Evolutionary conservation across 345 rosid genomes (phyloP), one percentile per base, ranked within the genome.

Genomic region (Dimocarpus longan): DNA sequence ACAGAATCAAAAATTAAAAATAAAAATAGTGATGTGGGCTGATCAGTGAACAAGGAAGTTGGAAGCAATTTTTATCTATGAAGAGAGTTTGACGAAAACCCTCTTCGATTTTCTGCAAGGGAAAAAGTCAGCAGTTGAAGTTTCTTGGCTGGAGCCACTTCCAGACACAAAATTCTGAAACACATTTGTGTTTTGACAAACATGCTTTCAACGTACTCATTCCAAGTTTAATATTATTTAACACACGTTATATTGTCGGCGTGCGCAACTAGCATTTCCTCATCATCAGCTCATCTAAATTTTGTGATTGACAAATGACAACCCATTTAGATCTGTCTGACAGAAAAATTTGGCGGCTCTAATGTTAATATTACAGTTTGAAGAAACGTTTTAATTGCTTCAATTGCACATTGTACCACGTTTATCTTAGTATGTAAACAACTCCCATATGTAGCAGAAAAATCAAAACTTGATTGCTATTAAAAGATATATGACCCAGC

Each of bases 211-310:
- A 6, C 28, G 2, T 6, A 44, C 54, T 62, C 37, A 42, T 59
- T 62, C 8, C 15, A 16, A 18, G 70, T 40, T 68, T 64, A 76
- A 50, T 2, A 32, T 32, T 40, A 73, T 32, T 50, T 6, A 71
- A 37, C 19, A 81, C 80, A 73, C 76, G 70, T 44, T 63, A 68
- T 18, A 22, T 10, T 21, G 84, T 73, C 87, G 79, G 82, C 72
- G 80, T 12, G 13, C 50, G 56, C 42, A 57, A n/a, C 54, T 12
- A 21, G 54, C 7, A 15, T 10, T 60, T 19, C 5, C 43, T 73
- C 13, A 42, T 3, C 3, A 21, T 16, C 19, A 18, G 60, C 73
- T 12, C 60, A 24, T 22, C 39, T 44, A 32, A 59, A 70, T 12
- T 43, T n/a, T 43, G 32, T 21, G 72, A 32, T 32, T 32, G 37